Evolutionary conservation across 106 monocot species (phyloP).

Genomic region (Platanthera zijinensis): DNA sequence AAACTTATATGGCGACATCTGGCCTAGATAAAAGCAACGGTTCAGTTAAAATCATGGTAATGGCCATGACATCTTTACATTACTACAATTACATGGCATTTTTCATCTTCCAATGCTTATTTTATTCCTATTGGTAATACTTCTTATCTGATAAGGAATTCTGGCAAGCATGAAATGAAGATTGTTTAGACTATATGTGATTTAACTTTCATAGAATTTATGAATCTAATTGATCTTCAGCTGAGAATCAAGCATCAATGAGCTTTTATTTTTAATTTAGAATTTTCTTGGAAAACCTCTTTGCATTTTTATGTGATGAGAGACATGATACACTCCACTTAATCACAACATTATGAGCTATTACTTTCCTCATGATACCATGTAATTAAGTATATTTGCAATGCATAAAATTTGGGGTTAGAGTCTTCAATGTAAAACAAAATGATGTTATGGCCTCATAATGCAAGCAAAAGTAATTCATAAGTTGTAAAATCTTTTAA

Average conservation of each 20-base stretch:
- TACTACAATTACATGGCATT: background rate
- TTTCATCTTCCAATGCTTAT: background rate
- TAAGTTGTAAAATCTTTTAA: too few species aligned
- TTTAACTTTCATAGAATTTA: background rate
- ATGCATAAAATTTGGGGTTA: too few species aligned
- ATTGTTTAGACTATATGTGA: background rate
- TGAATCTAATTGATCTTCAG: background rate
- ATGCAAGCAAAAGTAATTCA: too few species aligned
- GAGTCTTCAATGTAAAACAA: too few species aligned
- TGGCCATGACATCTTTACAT: background rate
- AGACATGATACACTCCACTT: too few species aligned
- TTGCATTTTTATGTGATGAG: too few species aligned
- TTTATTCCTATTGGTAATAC: constrained; percentile 1
- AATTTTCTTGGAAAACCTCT: too few species aligned
- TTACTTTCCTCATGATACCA: too few species aligned
- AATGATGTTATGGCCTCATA: too few species aligned
- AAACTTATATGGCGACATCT: background rate
- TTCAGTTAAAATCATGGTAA: constrained; percentile 19
- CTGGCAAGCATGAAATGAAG: background rate
- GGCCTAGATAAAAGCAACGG: constrained; percentile 4
- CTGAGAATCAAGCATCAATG: background rate
- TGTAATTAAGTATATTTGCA: too few species aligned
- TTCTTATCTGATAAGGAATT: background rate
- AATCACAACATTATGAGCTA: too few species aligned
- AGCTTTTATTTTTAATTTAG: too few species aligned